A percentile compares a stretch with the other conserved stretches of the same genome.
Evolutionary conservation across 352 stramenopile genomes (phyloP).

Genomic region (Phytopythium boreale): DNA sequence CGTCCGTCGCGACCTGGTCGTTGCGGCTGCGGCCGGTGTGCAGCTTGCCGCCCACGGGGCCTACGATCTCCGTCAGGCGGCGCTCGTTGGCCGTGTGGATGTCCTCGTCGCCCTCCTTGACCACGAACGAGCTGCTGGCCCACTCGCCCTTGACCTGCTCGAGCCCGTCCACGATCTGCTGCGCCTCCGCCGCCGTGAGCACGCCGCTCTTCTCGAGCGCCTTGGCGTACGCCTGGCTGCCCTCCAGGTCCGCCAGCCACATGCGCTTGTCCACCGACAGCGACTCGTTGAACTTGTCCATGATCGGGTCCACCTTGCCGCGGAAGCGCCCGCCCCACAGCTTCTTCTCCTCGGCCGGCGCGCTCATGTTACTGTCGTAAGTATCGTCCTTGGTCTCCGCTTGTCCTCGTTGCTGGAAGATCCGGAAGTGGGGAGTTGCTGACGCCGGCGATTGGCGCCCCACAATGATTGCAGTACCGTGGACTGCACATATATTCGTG

Average conservation of each 20-base stretch:
- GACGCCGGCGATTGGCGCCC: background rate
- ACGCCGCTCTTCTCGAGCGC: slow-evolving; percentile 89
- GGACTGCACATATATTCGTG: background rate
- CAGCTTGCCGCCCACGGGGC: slow-evolving; percentile 95
- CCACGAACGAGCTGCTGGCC: slow-evolving; percentile 67
- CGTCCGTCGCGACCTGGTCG: slow-evolving; percentile 98
- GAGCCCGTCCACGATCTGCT: slow-evolving; percentile 86
- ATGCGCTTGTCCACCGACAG: slow-evolving; percentile 97
- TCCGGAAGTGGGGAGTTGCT: background rate
- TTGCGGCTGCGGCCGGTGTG: slow-evolving; percentile 96
- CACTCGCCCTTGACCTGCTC: slow-evolving; percentile 89
- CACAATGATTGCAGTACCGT: background rate
- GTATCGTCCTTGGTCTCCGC: no score
- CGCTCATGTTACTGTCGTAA: slow-evolving; percentile 18
- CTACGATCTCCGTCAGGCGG: slow-evolving; percentile 96
- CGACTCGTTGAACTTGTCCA: slow-evolving; percentile 99
- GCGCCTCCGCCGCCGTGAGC: slow-evolving; percentile 88
- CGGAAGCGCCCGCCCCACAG: slow-evolving; percentile 93
- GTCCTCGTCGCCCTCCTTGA: slow-evolving; percentile 96
- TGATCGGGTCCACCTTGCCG: slow-evolving; percentile 94
- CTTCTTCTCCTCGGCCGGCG: slow-evolving; percentile 62
- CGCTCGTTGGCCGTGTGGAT: slow-evolving; percentile 99
- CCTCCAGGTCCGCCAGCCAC: slow-evolving; percentile 95
- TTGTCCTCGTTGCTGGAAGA: background rate
- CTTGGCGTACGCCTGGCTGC: slow-evolving; percentile 95